A percentile compares a stretch with the other conserved stretches of the same genome.
phyloP scores from a whole-genome alignment of 305 asterid species.

The Ajuga reptans region DNA sequence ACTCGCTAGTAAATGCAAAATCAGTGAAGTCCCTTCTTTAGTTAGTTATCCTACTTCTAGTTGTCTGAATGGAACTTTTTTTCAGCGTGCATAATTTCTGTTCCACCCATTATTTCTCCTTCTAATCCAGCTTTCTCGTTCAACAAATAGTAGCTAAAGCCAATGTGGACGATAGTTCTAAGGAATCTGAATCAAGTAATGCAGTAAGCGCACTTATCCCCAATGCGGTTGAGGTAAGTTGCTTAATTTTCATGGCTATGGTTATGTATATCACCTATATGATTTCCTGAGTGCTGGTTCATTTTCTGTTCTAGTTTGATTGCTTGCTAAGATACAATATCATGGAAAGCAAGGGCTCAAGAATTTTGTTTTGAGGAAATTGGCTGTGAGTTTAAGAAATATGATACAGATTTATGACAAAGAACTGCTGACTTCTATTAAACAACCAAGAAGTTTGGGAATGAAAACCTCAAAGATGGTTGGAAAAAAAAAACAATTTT shows the following conservation, averaged over 20 bases:
- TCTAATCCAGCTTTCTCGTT: conserved; percentile 7
- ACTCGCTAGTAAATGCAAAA: not conserved
- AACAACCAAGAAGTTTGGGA: not conserved
- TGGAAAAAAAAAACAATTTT: not conserved
- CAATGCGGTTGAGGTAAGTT: conserved; percentile 50
- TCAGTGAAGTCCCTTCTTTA: not conserved
- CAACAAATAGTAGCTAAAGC: conserved; percentile 23
- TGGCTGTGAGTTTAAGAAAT: not conserved
- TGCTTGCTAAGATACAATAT: not conserved
- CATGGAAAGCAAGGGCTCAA: not conserved
- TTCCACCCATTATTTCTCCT: not conserved
- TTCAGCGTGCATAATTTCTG: not conserved
- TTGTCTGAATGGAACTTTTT: not conserved
- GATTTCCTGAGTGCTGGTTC: conserved; percentile 6
- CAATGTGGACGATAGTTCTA: conserved; percentile 31
- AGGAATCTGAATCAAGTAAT: conserved; percentile 29
- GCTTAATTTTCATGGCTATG: not conserved
- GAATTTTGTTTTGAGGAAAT: not conserved
- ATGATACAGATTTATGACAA: not conserved
- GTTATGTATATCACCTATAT: not conserved
- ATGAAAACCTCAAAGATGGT: not conserved
- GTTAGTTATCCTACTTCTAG: not conserved
- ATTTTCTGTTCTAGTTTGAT: not conserved
- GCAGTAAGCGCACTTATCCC: conserved; percentile 44
- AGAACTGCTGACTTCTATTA: not conserved